Conservation (phyloP, 2,329 filamentous ascomycete genomes). For the Colletotrichum spaethianum region DNA sequence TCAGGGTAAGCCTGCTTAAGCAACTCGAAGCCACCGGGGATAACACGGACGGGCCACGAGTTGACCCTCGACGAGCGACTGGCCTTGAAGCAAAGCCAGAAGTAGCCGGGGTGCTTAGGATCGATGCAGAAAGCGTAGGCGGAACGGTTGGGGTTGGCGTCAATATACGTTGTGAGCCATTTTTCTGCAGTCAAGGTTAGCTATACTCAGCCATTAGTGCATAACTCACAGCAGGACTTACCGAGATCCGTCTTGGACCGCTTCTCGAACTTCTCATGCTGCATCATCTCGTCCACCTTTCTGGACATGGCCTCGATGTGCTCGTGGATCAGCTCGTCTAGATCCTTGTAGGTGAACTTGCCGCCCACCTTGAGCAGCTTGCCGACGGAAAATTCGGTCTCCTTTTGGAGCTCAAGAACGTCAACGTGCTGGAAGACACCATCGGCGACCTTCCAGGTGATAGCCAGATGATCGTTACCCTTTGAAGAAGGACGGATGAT, state of each 20-base stretch:
- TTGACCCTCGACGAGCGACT: conserved; percentile 81
- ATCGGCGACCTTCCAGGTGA: conserved; percentile 98
- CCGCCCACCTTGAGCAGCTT: conserved; percentile 87
- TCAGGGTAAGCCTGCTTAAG: conserved; percentile 92
- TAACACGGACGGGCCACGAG: conserved; percentile 88
- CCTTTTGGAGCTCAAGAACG: conserved; percentile 95
- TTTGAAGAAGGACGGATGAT: conserved; percentile 97
- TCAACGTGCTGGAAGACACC: conserved; percentile 98
- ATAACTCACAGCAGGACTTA: conserved; percentile 62
- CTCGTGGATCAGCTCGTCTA: conserved; percentile 96
- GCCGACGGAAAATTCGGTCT: conserved; percentile 95
- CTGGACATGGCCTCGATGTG: conserved; percentile 98
- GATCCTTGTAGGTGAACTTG: conserved; percentile 93
- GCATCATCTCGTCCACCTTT: conserved; percentile 97
- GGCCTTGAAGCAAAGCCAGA: conserved; percentile 96
- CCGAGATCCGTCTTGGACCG: conserved; percentile 82
- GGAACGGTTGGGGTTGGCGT: conserved; percentile 93
- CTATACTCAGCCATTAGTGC: background rate
- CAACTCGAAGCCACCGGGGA: conserved; percentile 94
- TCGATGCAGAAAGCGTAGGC: conserved; percentile 98
- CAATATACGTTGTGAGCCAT: conserved; percentile 96
- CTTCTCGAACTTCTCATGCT: conserved; percentile 88
- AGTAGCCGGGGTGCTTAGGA: conserved; percentile 92
- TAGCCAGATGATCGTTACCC: conserved; percentile 92
- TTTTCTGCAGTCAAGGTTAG: conserved; percentile 71